Base-by-base conservation (phyloP, 352 stramenopile species). In the Plasmopara halstedii region DNA sequence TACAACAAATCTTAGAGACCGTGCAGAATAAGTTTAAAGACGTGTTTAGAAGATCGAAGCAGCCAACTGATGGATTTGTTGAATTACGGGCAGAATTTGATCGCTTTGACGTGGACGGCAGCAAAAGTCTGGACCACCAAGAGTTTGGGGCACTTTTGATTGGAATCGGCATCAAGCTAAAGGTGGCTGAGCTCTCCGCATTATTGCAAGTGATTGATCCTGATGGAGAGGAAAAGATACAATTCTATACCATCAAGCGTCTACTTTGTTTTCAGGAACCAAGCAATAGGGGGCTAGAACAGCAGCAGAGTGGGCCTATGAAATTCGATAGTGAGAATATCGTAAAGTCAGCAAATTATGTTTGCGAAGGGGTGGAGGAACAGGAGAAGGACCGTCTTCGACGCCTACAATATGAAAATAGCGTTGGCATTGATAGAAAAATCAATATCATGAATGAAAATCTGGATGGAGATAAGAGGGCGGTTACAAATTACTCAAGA, bases 111-210 rank as follows among this genome's bases (percentile, higher is more conserved):
- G 41, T 64, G 5, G 66, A 85, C 9, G 59, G 54, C n/a, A 83
- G 42, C 29, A 53, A 63, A 7, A 51, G 58, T 23, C 62, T 87
- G 0, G 70, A 85, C 40, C 71, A 76, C 32, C 62, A 79, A 22
- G 75, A 87, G 40, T 87, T 87, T 37, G 55, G 60, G 1, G 70
- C 70, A 7, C 64, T 87, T 8, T 49, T 87, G 0, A 46, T 79
- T 43, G 53, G 68, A 4, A 47, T 87, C 4, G 75, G 75, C 3
- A 56, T 87, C 19, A 83, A 83, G 27, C 29, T 87, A 14, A 69
- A 67, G 48, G 29, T 56, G 3, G 37, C 62, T 4, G 68, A 85
- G 17, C 29, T 87, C 2, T 53, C 45, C 10, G 32, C 50, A 2
- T 34, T 87, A 13, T 29, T 87, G 17, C 27, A 53, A 2, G 41